Evolutionary conservation across 306 rosid genomes (phyloP).

Genomic region (Quercus engelmannii): DNA sequence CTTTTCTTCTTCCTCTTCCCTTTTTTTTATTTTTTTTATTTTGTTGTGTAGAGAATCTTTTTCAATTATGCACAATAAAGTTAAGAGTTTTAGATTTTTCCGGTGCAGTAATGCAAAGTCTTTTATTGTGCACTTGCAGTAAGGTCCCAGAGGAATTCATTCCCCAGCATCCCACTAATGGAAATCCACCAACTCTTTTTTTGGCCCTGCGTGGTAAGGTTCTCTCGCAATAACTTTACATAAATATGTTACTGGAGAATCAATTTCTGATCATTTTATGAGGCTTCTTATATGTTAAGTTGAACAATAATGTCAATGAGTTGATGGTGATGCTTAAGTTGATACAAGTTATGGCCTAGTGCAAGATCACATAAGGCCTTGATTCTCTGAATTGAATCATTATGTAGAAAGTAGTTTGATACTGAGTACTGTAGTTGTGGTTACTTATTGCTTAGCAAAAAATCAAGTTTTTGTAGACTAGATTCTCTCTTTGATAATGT

Average conservation of each 20-base stretch:
- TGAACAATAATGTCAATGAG: background rate
- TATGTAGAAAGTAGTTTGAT: background rate
- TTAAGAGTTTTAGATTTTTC: constrained; percentile 1
- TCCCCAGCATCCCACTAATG: constrained; percentile 88
- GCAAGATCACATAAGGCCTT: background rate
- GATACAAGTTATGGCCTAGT: background rate
- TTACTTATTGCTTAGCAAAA: background rate
- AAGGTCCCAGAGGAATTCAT: constrained; percentile 85
- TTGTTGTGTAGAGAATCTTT: background rate
- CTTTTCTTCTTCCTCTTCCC: too few species aligned
- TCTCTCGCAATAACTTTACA: background rate
- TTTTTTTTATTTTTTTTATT: background rate
- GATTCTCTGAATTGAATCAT: background rate
- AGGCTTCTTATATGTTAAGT: background rate
- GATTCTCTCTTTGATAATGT: background rate
- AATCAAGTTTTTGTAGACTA: background rate
- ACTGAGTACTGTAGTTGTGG: background rate
- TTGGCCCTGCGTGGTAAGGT: constrained; percentile 68
- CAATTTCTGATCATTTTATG: background rate
- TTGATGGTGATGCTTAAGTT: background rate
- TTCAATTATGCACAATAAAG: constrained; percentile 15
- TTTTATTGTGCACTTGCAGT: constrained; percentile 49
- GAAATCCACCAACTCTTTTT: constrained; percentile 91
- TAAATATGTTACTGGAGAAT: background rate
- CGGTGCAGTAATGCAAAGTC: constrained; percentile 19